A percentile compares a stretch with the other conserved stretches of the same genome.
Evolutionary conservation across 768 basidiomycete genomes (phyloP).

Genomic region (Tulasnella sp.): DNA sequence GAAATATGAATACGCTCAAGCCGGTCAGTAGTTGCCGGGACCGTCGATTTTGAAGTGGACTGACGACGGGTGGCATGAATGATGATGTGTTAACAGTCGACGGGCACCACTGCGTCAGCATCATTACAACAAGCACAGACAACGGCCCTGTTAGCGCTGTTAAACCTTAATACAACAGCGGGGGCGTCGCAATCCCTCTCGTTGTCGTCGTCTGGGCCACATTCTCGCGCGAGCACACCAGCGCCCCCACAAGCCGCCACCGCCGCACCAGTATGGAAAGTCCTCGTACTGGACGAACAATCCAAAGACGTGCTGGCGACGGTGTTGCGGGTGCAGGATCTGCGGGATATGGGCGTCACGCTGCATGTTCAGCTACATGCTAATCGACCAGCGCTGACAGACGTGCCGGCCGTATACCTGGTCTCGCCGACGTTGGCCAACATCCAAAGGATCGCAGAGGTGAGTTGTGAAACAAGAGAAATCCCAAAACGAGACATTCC

Average conservation of each 20-base stretch:
- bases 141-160: conserved; percentile 64
- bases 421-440: conserved; percentile 82
- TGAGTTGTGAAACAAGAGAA: too few relatives aligned
- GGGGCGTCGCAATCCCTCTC: conserved; percentile 27
- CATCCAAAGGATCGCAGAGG: conserved; percentile 76
- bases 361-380: conserved; percentile 94
- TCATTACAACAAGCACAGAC: conserved; percentile 83
- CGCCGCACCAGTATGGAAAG: conserved; percentile 87
- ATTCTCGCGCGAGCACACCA: conserved; percentile 18
- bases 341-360: conserved; percentile 93
- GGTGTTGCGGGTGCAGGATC: conserved; percentile 86
- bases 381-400: conserved; percentile 72
- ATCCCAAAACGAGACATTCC: too few relatives aligned
- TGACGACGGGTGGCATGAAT: too few relatives aligned
- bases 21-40: conserved; percentile 1
- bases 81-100: background rate
- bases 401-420: conserved; percentile 96
- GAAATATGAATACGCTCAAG: conserved; percentile 2
- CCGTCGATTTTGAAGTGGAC: background rate
- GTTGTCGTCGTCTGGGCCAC: background rate
- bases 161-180: conserved; percentile 67
- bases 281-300: conserved; percentile 85
- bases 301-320: conserved; percentile 96
- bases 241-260: conserved; percentile 29
- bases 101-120: background rate